These are phyloP conservation scores for Sequoiadendron giganteum DNA, from an alignment of 75 land plant species.

Conservation along the genomic window DNA sequence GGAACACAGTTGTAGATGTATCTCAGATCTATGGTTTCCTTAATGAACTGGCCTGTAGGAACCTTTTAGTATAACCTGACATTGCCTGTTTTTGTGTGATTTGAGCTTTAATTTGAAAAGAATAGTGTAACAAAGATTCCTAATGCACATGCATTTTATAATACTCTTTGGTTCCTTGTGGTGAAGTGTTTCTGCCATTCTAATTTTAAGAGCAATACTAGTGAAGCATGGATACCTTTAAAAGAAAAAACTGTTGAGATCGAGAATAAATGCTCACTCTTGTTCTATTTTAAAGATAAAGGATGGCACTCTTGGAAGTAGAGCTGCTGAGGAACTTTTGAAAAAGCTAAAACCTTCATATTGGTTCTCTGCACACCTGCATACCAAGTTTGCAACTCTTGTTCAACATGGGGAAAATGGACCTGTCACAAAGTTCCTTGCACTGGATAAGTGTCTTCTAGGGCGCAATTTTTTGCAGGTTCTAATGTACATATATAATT, in stretches of 20 bases:
- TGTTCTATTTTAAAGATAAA: constrained; percentile 18
- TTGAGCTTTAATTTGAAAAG: not conserved
- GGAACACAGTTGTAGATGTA: not conserved
- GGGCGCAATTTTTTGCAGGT: constrained; percentile 87
- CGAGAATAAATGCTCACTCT: not conserved
- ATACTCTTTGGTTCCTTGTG: not conserved
- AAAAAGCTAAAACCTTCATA: constrained; percentile 74
- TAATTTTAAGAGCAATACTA: not conserved
- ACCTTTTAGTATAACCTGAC: not conserved
- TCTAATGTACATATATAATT: not conserved
- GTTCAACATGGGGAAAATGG: constrained; percentile 73
- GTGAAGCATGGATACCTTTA: not conserved
- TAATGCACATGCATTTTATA: not conserved
- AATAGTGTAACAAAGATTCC: not conserved
- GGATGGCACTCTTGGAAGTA: constrained; percentile 67
- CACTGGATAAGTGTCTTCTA: constrained; percentile 91
- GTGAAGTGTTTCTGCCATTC: not conserved
- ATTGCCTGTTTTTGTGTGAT: not conserved
- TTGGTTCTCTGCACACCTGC: constrained; percentile 99
- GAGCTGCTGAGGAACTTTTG: constrained; percentile 67
- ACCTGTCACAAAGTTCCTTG: constrained; percentile 79
- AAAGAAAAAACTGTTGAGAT: not conserved
- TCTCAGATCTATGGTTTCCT: not conserved
- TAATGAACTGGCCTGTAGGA: not conserved
- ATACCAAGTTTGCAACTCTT: constrained; percentile 84